Conservation (phyloP, 2,329 filamentous ascomycete species). For the Sporothrix humicola region DNA sequence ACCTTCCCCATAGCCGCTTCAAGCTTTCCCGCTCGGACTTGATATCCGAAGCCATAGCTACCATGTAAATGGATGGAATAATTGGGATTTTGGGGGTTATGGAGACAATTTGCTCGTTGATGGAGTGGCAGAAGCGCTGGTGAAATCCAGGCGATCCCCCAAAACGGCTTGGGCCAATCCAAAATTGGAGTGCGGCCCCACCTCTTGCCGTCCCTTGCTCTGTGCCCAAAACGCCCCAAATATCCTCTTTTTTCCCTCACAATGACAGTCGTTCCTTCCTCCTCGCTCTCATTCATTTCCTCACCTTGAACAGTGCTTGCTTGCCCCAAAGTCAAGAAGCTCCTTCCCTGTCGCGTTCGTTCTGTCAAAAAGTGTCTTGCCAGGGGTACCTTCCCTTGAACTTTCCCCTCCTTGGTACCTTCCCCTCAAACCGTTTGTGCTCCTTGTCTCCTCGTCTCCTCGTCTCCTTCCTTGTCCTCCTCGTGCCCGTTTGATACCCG, state of each 20-base stretch:
- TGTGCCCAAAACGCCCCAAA: neutral
- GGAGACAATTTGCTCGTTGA: too few species aligned
- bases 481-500: neutral
- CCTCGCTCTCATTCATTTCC: neutral
- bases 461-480: neutral
- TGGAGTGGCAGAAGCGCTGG: neutral
- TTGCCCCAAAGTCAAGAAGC: neutral
- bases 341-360: constrained; percentile 4
- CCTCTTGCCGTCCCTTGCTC: constrained; percentile 22
- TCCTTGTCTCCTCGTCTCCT: neutral
- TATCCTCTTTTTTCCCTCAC: neutral
- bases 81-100: neutral
- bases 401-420: neutral
- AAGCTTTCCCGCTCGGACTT: neutral
- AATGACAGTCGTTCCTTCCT: neutral
- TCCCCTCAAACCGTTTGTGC: neutral
- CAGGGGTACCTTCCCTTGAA: neutral
- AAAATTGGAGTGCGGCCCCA: constrained; percentile 23
- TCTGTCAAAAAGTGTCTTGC: neutral
- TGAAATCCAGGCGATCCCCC: constrained; percentile 18
- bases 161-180: constrained; percentile 21
- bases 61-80: constrained; percentile 8
- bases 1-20: neutral
- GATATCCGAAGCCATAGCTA: neutral
- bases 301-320: neutral